Evolutionary conservation across 1,284 basidiomycete species (phyloP).

Genomic region (Papiliotrema flavescens): DNA sequence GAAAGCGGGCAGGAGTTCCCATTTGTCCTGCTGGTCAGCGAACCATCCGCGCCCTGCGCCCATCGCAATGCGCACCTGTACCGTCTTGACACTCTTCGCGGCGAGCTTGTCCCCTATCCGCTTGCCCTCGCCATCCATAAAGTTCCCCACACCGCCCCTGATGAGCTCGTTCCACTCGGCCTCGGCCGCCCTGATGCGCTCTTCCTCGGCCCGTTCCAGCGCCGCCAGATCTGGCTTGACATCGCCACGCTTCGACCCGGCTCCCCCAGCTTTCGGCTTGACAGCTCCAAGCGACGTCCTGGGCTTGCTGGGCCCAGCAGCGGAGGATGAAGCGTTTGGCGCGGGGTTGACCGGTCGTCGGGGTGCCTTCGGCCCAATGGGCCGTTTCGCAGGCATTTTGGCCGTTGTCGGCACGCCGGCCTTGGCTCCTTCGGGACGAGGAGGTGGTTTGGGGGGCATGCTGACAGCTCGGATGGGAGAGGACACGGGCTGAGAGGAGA

Average conservation of each 20-base stretch:
- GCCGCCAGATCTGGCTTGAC: not conserved
- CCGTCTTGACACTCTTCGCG: constrained; percentile 53
- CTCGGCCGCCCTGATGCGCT: constrained; percentile 13
- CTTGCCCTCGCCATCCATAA: constrained; percentile 13
- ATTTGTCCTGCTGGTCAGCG: constrained; percentile 72
- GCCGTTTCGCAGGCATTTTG: not conserved
- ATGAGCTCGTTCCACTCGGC: constrained; percentile 48
- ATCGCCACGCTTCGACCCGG: not conserved
- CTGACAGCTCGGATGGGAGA: not conserved
- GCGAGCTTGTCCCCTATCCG: constrained; percentile 30
- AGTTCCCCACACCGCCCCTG: constrained; percentile 31
- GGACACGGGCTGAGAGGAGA: not conserved
- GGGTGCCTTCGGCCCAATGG: too few species aligned
- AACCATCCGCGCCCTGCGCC: constrained; percentile 1
- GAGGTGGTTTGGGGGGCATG: not conserved
- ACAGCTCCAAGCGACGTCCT: not conserved
- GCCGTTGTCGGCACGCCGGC: not conserved
- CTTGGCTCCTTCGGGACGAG: not conserved
- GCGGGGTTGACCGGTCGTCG: too few species aligned
- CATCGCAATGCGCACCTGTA: constrained; percentile 47
- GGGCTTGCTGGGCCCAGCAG: not conserved
- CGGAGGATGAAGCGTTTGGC: not conserved
- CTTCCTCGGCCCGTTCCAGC: not conserved
- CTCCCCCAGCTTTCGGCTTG: too few species aligned
- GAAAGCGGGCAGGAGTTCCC: constrained; percentile 91